These are phyloP conservation scores for Trichophyton mentagrophytes DNA, from an alignment of 2,329 filamentous ascomycete genomes.

Conservation along the genomic window DNA sequence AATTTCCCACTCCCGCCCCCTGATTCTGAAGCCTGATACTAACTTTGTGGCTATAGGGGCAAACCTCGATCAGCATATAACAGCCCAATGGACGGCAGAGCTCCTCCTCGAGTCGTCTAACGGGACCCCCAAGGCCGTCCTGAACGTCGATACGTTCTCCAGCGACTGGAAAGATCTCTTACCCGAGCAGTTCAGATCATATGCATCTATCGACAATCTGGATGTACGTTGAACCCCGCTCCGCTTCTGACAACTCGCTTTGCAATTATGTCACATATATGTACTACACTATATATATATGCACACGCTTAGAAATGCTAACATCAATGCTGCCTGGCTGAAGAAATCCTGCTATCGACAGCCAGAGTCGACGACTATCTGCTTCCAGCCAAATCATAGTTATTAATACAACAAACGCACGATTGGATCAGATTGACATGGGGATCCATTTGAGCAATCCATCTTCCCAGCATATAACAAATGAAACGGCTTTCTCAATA, in stretches of 20 bases:
- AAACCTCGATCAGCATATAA: conserved; percentile 26
- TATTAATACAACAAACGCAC: background rate
- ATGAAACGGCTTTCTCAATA: conserved; percentile 1
- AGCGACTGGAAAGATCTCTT: conserved; percentile 30
- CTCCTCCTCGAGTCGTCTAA: conserved; percentile 29
- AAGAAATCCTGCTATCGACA: conserved; percentile 24
- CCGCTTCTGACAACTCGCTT: background rate
- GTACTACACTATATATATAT: background rate
- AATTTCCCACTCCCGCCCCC: no score
- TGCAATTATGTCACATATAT: no score
- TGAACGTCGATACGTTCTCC: background rate
- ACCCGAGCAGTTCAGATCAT: conserved; percentile 31
- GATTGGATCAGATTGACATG: background rate
- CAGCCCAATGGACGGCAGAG: conserved; percentile 28
- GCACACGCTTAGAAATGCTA: conserved; percentile 2
- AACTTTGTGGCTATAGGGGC: conserved; percentile 21
- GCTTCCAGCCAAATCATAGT: conserved; percentile 16
- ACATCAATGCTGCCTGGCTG: conserved; percentile 2
- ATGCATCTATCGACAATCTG: conserved; percentile 24
- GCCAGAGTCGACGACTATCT: conserved; percentile 27
- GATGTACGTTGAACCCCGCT: conserved; percentile 16
- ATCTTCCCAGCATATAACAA: background rate
- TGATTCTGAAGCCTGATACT: no score
- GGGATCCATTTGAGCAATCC: background rate
- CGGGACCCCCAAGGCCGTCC: conserved; percentile 17